Evolutionary conservation across 169 alveolate genomes (phyloP).

Genomic region (Plasmodium knowlesi): DNA sequence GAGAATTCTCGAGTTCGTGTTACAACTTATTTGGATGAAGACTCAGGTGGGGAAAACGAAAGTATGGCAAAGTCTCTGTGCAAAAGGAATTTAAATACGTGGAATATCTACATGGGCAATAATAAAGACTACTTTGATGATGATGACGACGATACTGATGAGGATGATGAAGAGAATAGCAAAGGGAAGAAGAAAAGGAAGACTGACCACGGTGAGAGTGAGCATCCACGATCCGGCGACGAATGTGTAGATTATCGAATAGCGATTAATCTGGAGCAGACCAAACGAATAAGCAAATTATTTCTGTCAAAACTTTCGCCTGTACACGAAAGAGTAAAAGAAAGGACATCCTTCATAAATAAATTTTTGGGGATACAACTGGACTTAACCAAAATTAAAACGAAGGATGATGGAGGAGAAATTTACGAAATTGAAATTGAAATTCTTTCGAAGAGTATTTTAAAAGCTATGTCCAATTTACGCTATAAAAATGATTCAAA

Average conservation of each 20-base stretch:
- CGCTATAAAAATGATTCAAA: constrained; percentile 72
- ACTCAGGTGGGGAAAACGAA: background rate
- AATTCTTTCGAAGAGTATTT: constrained; percentile 58
- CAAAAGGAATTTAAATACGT: constrained; percentile 58
- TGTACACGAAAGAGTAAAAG: constrained; percentile 64
- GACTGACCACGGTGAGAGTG: constrained; percentile 10
- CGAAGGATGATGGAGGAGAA: constrained; percentile 15
- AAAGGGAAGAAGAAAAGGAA: background rate
- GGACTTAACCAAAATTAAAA: constrained; percentile 58
- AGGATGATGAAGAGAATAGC: constrained; percentile 30
- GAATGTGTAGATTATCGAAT: constrained; percentile 67
- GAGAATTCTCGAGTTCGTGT: constrained; percentile 41
- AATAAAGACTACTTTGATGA: constrained; percentile 62
- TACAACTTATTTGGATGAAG: constrained; percentile 31
- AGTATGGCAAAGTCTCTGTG: constrained; percentile 29
- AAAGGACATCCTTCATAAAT: constrained; percentile 58
- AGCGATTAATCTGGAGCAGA: constrained; percentile 50
- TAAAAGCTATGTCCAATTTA: constrained; percentile 65
- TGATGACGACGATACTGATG: background rate
- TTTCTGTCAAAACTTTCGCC: constrained; percentile 54
- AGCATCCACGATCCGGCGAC: background rate
- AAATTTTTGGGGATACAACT: constrained; percentile 56
- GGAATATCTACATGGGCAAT: constrained; percentile 67
- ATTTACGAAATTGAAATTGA: constrained; percentile 69
- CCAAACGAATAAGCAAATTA: constrained; percentile 52